Evolutionary conservation across 2,329 filamentous ascomycete species (phyloP).

Genomic region (Stagonosporopsis vannaccii): DNA sequence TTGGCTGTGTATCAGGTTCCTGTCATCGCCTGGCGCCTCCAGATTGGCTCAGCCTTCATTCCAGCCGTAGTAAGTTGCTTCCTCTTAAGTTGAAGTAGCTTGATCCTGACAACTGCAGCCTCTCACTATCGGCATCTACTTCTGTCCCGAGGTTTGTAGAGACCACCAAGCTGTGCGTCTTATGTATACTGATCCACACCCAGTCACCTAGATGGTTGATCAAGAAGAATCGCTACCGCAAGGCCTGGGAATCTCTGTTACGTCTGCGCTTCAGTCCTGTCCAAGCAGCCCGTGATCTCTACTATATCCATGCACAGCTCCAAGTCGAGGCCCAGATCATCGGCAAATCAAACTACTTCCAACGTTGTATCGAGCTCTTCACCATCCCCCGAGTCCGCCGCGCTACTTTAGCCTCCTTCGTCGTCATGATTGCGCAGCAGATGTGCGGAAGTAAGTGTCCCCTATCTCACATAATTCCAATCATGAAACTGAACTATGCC

Average conservation of each 20-base stretch:
- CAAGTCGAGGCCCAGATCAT: conserved; percentile 34
- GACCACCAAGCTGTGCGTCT: too few species aligned
- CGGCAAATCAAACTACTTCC: conserved; percentile 41
- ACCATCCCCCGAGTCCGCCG: conserved; percentile 71
- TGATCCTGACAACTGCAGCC: not conserved
- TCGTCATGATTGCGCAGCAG: conserved; percentile 62
- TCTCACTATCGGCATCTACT: conserved; percentile 30
- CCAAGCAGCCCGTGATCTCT: conserved; percentile 53
- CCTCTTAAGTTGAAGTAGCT: too few species aligned
- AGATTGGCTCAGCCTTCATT: conserved; percentile 51
- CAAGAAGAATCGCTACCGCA: conserved; percentile 50
- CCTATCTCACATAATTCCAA: not conserved
- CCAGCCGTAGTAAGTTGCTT: conserved; percentile 36
- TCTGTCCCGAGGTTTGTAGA: conserved; percentile 48
- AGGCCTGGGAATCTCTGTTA: conserved; percentile 51
- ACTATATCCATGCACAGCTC: conserved; percentile 50
- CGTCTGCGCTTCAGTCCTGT: conserved; percentile 50
- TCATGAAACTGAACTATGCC: not conserved
- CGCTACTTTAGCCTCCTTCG: conserved; percentile 75
- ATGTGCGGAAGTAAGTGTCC: conserved; percentile 43
- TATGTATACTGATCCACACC: not conserved
- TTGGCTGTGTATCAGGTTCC: conserved; percentile 45
- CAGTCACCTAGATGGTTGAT: conserved; percentile 44
- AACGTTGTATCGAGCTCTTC: conserved; percentile 62
- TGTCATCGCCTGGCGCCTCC: conserved; percentile 50